phyloP scores from a whole-genome alignment of 106 monocot species.

The Ottelia alismoides region DNA sequence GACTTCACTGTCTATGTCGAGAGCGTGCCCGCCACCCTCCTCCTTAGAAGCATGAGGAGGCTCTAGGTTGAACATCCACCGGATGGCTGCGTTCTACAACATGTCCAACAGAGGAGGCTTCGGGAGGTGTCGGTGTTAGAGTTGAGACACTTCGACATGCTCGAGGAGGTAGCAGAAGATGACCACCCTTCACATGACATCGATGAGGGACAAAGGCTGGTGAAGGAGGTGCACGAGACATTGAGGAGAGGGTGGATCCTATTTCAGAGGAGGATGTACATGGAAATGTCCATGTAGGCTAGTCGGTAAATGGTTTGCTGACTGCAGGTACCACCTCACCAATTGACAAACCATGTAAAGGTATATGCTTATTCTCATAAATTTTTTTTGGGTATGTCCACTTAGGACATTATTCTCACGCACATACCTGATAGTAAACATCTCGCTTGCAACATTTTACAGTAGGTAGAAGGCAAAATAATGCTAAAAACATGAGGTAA shows the following conservation, averaged over 20 bases:
- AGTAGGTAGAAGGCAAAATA: no score
- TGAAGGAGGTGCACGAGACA: slow-evolving; percentile 79
- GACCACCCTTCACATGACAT: slow-evolving; percentile 80
- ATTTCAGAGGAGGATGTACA: no score
- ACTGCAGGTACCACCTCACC: no score
- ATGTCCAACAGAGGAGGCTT: slow-evolving; percentile 24
- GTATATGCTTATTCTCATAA: no score
- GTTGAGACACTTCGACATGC: slow-evolving; percentile 51
- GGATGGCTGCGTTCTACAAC: slow-evolving; percentile 22
- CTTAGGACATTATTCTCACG: no score
- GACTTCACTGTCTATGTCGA: slow-evolving; percentile 38
- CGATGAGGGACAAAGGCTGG: slow-evolving; percentile 52
- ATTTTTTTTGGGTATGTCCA: no score
- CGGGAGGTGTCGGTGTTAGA: slow-evolving; percentile 42
- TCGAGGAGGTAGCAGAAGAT: slow-evolving; percentile 32
- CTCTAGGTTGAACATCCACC: slow-evolving; percentile 23
- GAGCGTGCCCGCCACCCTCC: slow-evolving; percentile 32
- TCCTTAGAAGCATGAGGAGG: slow-evolving; percentile 37
- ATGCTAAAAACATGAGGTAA: no score
- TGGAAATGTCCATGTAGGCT: no score
- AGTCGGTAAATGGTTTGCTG: no score
- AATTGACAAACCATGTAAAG: no score
- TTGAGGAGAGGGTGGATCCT: slow-evolving; percentile 35
- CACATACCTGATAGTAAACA: no score
- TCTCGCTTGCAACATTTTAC: no score